These are phyloP conservation scores for Cytospora piceicola DNA, from an alignment of 2,329 filamentous ascomycete genomes.

Conservation along the genomic window DNA sequence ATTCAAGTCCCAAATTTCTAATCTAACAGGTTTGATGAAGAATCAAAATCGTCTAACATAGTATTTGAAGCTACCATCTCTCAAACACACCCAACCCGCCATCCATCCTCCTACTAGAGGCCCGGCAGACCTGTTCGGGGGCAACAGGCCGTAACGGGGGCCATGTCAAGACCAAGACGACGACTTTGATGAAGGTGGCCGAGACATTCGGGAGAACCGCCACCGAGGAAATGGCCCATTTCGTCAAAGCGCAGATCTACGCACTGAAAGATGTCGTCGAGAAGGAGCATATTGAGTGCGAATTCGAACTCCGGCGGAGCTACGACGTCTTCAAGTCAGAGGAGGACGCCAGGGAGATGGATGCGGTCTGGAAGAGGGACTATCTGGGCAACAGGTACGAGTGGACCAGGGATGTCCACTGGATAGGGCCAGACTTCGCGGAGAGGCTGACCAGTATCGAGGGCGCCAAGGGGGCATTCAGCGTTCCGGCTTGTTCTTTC, in stretches of 20 bases:
- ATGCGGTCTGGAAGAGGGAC: conserved; percentile 15
- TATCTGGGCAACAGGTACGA: conserved; percentile 16
- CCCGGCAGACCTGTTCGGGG: conserved; percentile 28
- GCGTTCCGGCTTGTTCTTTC: conserved; percentile 20
- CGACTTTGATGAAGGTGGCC: neutral
- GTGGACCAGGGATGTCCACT: conserved; percentile 24
- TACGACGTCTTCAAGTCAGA: conserved; percentile 25
- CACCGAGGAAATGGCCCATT: conserved; percentile 17
- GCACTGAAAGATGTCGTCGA: conserved; percentile 26
- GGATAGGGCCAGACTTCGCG: conserved; percentile 16
- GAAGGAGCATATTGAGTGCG: conserved; percentile 21
- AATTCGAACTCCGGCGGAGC: conserved; percentile 25
- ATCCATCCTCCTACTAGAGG: conserved; percentile 24
- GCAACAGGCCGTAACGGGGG: conserved; percentile 29
- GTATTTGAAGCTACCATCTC: conserved; percentile 17
- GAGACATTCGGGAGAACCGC: conserved; percentile 13
- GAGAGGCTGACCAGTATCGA: conserved; percentile 25
- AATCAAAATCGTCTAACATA: neutral
- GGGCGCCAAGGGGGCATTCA: conserved; percentile 19
- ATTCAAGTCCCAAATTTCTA: neutral
- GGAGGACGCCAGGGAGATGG: conserved; percentile 9
- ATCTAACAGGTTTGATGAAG: neutral
- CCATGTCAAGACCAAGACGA: conserved; percentile 20
- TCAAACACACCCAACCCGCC: conserved; percentile 18
- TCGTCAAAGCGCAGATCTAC: conserved; percentile 19